Evolutionary conservation across 805 yeast species (phyloP), one percentile per base, ranked within the genome.

Genomic region (Teunomyces kruisii): DNA sequence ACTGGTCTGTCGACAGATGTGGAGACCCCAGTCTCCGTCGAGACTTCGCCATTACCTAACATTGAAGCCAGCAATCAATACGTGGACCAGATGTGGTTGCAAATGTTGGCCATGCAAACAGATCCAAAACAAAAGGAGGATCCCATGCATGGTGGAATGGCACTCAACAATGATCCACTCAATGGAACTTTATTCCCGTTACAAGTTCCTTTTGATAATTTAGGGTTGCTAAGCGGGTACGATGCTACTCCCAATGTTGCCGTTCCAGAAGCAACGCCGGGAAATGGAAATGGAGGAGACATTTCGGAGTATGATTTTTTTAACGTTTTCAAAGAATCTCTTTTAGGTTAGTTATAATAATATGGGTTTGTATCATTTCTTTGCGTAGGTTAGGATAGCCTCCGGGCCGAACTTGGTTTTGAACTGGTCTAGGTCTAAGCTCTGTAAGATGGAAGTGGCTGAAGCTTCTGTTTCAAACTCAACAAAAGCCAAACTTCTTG

Each of bases 401-500:
- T 42, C 50, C 0, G 48, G 44, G 2, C 69, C 69, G 32, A 64
- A 58, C 19, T 41, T 40, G 6, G 40, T 40, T 14, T 38, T 26
- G 28, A 51, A 40, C 5, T 39, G 44, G 3, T 36, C 36, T 10
- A 17, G 32, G 7, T 56, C 54, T 12, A 50, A 22, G 2, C 31
- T 33, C 7, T 56, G 45, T 35, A 68, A 53, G 32, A 70, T 62
- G 12, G 40, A 42, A 0, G 72, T 70, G 0, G 96, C 84, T 32
- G 70, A 63, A 1, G 62, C 56, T 16, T 80, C 84, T 4, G 70
- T 67, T 17, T 76, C 80, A 59, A 84, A 92, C 55, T 92, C 97
- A 3, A 92, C 76, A 62, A 92, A 86, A 9, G 94, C 95, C 38
- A 92, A 77, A 31, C 78, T 78, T 36, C 88, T 75, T 5, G 83